Evolutionary conservation across 2,329 filamentous ascomycete genomes (phyloP), one percentile per base, ranked within the genome.

Genomic region (Mollisia scopiformis): DNA sequence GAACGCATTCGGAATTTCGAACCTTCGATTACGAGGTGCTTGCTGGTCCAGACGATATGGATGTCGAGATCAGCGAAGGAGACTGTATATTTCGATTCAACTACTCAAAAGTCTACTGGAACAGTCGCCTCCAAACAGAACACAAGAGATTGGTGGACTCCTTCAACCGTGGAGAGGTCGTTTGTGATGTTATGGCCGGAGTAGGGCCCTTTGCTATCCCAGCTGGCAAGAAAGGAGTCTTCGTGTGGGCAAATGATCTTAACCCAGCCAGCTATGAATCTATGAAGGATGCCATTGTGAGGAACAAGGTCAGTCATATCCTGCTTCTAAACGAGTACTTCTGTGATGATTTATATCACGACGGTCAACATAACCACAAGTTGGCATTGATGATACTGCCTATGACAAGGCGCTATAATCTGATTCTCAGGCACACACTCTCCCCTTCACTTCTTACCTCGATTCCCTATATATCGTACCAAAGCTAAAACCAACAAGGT

Each of bases 21-120:
- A 98, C 95, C 0, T 98, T 99, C 76, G 84, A 84, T 31, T 98
- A 97, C 78, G 95, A 99, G 78, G 84, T 98, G 14, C 84, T 99
- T 0, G 88, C 88, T 1, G 95, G 95, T 0, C 84, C 87, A 0
- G 86, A 92, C 69, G 88, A 98, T 71, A 80, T 97, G 75, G 87
- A 93, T 56, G 95, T 99, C 57, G 86, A 91, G 64, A 84, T 95
- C 55, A 86, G 85, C 66, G 93, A 97, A 77, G 89, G 91, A 69
- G 85, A 87, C 62, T 98, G 95, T 78, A 80, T 83, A n/a, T 99
- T 97, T 79, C 82, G 83, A 58, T 98, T 99, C 75, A 91, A 99
- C 79, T 99, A 96, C 75, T 86, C 90, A 64, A 96, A 96, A 69
- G 95, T 99, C 3, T 99, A 99, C 81, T 99, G 94, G 94, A 99